Evolutionary conservation across 1,284 basidiomycete species (phyloP), one percentile per base, ranked within the genome.

Genomic region (Wolfiporia cocos): DNA sequence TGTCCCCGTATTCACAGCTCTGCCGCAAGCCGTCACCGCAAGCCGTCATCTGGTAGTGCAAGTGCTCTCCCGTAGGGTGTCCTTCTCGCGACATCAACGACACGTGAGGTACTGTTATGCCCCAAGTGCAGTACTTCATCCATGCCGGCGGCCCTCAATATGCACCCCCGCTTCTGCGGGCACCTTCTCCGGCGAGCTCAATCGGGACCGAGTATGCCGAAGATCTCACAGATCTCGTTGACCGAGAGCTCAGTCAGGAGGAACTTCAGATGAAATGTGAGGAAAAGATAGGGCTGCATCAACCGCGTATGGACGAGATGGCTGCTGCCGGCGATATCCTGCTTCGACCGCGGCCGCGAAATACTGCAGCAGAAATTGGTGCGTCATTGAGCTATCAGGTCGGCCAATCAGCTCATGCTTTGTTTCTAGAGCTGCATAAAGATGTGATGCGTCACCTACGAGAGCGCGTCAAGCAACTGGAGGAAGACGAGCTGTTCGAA

Each of bases 121-220:
- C 44, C 11, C 54, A 53, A 22, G 35, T 41, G n/a, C 53, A 53
- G 29, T 58, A 57, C 12, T 55, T 60, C 48, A 56, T 64, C n/a
- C 62, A 64, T 36, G 57, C 58, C 10, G 57, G 55, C 21, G 63
- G 67, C 37, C 54, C 65, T 4, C 60, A 61, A 9, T 86, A 86
- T 51, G 78, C 76, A 15, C 69, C 77, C 5, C 81, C 82, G 7
- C 70, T 84, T 35, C 67, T 84, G 28, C 78, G 82, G 17, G 70
- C 76, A 4, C 71, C 81, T 1, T 86, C 84, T 3, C 84, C 84
- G 15, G 74, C 80, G 12, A 83, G 79, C 48, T 84, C 84, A 5
- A 71, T 87, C 32, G 82, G 79, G 39, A 84, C 81, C 22, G 65
- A 71, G 6, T 81, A 84, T 44, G 73, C 68, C 5, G 68, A 67